phyloP scores from a whole-genome alignment of 2,329 filamentous ascomycete species.

The Volutella citrinella region DNA sequence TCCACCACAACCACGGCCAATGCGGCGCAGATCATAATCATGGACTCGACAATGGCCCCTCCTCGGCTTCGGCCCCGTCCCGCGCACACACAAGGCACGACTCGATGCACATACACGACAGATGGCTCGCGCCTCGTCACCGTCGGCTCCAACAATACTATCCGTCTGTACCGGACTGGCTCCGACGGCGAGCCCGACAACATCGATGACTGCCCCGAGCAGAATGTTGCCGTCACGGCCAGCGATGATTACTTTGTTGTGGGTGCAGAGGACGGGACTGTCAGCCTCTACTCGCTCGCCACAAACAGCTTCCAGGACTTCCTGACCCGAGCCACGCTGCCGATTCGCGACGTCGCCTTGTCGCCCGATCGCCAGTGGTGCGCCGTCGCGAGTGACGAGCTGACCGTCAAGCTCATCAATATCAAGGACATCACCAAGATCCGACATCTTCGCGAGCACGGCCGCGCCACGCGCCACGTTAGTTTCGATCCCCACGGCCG shows the following conservation, averaged over 20 bases:
- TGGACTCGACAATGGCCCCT: constrained; percentile 33
- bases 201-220: constrained; percentile 86
- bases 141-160: constrained; percentile 88
- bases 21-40: constrained; percentile 14
- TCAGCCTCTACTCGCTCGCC: constrained; percentile 84
- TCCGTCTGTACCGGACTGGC: constrained; percentile 87
- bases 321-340: constrained; percentile 78
- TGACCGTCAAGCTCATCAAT: constrained; percentile 86
- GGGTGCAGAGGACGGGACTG: constrained; percentile 92
- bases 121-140: constrained; percentile 85
- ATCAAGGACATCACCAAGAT: constrained; percentile 74
- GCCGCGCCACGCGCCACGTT: constrained; percentile 85
- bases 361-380: constrained; percentile 82
- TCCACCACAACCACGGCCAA: constrained; percentile 3
- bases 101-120: constrained; percentile 84
- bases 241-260: constrained; percentile 80
- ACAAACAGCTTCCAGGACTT: constrained; percentile 75
- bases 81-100: constrained; percentile 81
- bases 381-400: constrained; percentile 94
- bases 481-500: constrained; percentile 80
- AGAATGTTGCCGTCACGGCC: constrained; percentile 76
- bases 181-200: constrained; percentile 90
- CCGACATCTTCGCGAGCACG: constrained; percentile 77
- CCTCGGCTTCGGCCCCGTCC: constrained; percentile 59
- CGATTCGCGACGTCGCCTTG: constrained; percentile 81